These are phyloP conservation scores for Hygrocybe coccinea DNA, from an alignment of 768 basidiomycete genomes.

Conservation along the genomic window DNA sequence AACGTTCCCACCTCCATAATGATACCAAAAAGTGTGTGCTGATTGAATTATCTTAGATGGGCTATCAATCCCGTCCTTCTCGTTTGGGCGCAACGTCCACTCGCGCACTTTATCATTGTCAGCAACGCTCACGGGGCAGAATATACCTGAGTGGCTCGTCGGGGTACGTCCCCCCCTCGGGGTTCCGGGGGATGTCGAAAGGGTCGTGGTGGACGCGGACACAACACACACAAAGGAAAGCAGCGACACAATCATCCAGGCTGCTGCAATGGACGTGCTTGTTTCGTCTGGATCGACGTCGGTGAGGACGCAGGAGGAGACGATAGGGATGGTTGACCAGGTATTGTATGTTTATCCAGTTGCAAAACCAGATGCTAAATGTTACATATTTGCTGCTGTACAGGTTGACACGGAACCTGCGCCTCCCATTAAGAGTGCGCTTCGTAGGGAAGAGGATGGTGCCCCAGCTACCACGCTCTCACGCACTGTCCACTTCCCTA, in stretches of 20 bases:
- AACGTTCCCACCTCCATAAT: neutral
- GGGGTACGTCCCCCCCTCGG: slow-evolving; percentile 25
- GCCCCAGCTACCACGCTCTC: neutral
- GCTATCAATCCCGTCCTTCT: slow-evolving; percentile 66
- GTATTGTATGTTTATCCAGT: too few relatives aligned
- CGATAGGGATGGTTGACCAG: too few relatives aligned
- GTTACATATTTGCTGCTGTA: too few relatives aligned
- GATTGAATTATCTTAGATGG: slow-evolving; percentile 43
- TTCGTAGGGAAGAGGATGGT: neutral
- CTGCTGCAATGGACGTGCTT: too few relatives aligned
- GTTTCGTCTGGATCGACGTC: neutral
- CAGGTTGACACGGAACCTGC: neutral
- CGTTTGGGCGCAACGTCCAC: slow-evolving; percentile 42
- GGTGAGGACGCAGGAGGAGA: neutral
- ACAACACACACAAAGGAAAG: neutral
- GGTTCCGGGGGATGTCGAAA: slow-evolving; percentile 10
- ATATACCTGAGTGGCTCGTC: slow-evolving; percentile 44
- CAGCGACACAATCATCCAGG: neutral
- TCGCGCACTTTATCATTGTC: slow-evolving; percentile 46
- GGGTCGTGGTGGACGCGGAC: neutral
- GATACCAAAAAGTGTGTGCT: neutral
- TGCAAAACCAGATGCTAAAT: neutral
- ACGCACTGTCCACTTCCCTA: slow-evolving; percentile 26
- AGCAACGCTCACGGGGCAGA: slow-evolving; percentile 37
- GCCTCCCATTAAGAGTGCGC: neutral